Evolutionary conservation across 1,284 basidiomycete species (phyloP).

Genomic region (Cryptococcus sp.): DNA sequence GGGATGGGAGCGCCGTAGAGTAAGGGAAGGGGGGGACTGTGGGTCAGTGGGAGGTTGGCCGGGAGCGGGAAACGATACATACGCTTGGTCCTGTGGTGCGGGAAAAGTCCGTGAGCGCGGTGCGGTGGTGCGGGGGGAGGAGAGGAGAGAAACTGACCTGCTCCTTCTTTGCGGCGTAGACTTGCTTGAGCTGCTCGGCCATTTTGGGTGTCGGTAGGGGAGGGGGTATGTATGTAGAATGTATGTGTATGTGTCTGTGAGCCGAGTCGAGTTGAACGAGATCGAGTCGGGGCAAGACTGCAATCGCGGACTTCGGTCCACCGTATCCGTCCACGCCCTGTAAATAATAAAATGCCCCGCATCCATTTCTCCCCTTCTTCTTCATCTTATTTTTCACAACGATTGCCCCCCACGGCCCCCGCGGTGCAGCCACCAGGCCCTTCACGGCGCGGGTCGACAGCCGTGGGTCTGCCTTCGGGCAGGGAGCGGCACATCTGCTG

Average conservation of each 20-base stretch:
- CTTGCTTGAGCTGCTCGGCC: constrained; percentile 67
- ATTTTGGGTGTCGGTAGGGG: constrained; percentile 50
- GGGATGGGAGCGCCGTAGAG: not conserved
- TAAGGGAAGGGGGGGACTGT: not conserved
- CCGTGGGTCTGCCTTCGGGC: not conserved
- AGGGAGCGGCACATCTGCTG: not conserved
- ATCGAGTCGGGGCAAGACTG: too few species aligned
- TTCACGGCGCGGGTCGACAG: not conserved
- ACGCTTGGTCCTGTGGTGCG: constrained; percentile 18
- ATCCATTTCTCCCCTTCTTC: not conserved
- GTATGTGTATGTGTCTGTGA: too few species aligned
- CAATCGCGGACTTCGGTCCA: not conserved
- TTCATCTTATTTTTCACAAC: not conserved
- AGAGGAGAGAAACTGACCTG: constrained; percentile 53
- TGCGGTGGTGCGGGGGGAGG: not conserved
- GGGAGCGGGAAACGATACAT: constrained; percentile 1
- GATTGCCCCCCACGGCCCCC: not conserved
- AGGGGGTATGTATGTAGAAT: too few species aligned
- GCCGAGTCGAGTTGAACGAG: too few species aligned
- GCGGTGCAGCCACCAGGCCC: not conserved
- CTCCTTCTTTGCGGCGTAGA: constrained; percentile 68
- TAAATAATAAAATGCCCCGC: not conserved
- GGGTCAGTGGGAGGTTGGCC: not conserved
- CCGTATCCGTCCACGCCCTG: not conserved
- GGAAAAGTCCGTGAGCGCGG: not conserved